phyloP scores from a whole-genome alignment of 2,329 filamentous ascomycete species.

The Aspergillus thermomutatus region DNA sequence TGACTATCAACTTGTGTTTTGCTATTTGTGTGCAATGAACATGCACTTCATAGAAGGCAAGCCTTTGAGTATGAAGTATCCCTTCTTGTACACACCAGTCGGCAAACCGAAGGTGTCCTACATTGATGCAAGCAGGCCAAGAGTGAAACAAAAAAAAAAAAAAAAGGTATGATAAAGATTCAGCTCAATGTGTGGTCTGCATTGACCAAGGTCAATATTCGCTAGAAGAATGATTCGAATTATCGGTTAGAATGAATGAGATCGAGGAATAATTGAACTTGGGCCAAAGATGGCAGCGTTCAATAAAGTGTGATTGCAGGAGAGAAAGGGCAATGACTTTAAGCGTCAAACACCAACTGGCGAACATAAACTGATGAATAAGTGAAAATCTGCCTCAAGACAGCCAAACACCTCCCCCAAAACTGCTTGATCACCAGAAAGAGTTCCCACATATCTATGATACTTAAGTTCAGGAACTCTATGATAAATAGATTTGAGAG shows the following conservation, averaged over 20 bases:
- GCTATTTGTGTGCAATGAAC: neutral
- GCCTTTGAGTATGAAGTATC: neutral
- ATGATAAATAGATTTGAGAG: neutral
- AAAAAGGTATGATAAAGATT: neutral
- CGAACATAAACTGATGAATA: neutral
- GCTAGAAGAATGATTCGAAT: neutral
- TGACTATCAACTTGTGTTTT: neutral
- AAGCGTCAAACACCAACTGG: neutral
- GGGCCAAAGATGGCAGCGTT: neutral
- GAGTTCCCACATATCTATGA: neutral
- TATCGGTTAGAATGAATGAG: too few species aligned
- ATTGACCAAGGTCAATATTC: too few species aligned
- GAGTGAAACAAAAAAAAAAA: neutral
- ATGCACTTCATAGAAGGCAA: neutral
- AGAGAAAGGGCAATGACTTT: neutral
- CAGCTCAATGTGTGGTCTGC: neutral
- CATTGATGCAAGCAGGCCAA: neutral
- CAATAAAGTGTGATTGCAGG: neutral
- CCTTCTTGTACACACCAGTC: neutral
- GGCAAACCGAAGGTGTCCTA: neutral
- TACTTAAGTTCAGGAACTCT: neutral
- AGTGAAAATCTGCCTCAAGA: neutral
- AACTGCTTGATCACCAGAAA: neutral
- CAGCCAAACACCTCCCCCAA: neutral
- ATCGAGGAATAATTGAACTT: neutral